These are phyloP conservation scores for Puya raimondii DNA, from an alignment of 176 grass and related monocot species.

Conservation along the genomic window DNA sequence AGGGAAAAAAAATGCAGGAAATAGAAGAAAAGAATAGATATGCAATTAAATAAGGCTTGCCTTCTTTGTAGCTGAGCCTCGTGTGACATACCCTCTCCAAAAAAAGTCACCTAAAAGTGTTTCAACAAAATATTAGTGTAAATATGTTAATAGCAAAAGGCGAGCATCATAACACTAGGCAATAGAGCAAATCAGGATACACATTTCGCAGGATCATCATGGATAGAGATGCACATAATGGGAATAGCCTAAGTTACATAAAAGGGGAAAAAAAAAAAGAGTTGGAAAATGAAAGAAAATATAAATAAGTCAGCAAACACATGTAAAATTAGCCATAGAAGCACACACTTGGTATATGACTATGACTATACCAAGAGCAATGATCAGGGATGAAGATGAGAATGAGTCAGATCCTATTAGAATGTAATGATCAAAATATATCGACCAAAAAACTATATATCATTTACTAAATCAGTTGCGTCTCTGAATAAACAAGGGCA, in stretches of 20 bases:
- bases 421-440: neutral
- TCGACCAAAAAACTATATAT: neutral
- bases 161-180: neutral
- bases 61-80: constrained; percentile 45
- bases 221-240: no score
- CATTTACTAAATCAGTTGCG: constrained; percentile 4
- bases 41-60: constrained; percentile 23
- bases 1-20: constrained; percentile 14
- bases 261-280: no score
- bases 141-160: neutral
- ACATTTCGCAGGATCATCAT: no score
- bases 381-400: no score
- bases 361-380: no score
- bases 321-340: no score
- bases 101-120: constrained; percentile 40
- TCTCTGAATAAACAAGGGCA: constrained; percentile 6
- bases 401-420: neutral
- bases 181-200: neutral
- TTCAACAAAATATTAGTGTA: neutral
- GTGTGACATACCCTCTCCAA: constrained; percentile 36
- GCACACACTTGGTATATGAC: no score
- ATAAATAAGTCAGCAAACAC: no score
- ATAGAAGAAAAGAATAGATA: constrained; percentile 12
- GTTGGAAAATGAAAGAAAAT: no score
- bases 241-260: no score